Evolutionary conservation across 2,329 filamentous ascomycete species (phyloP).

Genomic region (Penicillium capsulatum): DNA sequence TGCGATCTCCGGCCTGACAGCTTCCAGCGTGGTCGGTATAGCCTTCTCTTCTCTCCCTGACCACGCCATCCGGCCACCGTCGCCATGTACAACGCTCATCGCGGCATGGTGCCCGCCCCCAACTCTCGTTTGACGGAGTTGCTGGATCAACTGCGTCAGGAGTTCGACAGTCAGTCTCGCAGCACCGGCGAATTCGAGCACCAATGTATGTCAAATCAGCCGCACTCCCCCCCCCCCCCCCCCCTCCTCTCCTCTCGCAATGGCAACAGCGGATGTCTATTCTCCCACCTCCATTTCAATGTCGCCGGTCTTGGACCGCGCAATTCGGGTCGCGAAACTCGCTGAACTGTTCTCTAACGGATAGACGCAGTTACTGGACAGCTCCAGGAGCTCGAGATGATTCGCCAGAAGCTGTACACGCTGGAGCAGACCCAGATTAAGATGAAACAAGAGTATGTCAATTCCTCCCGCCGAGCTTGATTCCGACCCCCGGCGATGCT

Average conservation of each 20-base stretch:
- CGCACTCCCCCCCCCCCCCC: not conserved
- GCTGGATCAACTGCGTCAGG: conserved; percentile 80
- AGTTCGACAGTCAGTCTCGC: conserved; percentile 82
- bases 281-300: conserved; percentile 4
- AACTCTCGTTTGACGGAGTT: conserved; percentile 80
- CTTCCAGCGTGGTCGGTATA: not conserved
- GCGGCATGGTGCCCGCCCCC: conserved; percentile 70
- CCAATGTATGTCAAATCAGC: conserved; percentile 68
- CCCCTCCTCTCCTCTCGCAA: not conserved
- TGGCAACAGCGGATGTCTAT: not conserved
- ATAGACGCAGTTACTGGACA: conserved; percentile 70
- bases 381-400: conserved; percentile 90
- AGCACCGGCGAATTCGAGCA: conserved; percentile 85
- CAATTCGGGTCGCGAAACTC: conserved; percentile 15
- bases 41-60: not conserved
- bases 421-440: conserved; percentile 85
- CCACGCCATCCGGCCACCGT: not conserved
- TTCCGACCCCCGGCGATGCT: too few relatives aligned
- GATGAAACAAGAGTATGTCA: conserved; percentile 83
- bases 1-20: too few relatives aligned
- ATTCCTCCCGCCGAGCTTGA: too few relatives aligned
- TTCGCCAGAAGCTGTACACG: conserved; percentile 86
- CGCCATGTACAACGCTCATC: conserved; percentile 81
- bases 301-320: conserved; percentile 11
- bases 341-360: conserved; percentile 27